These are phyloP conservation scores for Aechmea fasciata DNA, from an alignment of 176 grass and related monocot species.

Conservation along the genomic window DNA sequence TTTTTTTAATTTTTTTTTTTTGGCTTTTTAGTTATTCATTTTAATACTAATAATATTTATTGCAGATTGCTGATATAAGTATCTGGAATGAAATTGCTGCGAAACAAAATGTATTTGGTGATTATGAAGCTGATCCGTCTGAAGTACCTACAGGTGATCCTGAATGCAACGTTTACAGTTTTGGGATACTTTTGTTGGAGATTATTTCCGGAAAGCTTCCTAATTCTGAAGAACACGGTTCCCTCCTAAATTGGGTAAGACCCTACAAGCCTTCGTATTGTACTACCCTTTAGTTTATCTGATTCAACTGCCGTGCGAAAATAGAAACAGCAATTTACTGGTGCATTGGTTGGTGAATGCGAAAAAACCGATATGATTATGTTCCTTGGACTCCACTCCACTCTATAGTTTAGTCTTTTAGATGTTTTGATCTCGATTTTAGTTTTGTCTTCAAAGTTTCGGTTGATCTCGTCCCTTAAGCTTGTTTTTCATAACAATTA, in stretches of 20 bases:
- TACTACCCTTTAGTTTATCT: not conserved
- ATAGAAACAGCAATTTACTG: too few species aligned
- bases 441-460: too few species aligned
- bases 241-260: slow-evolving; percentile 58
- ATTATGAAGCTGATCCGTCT: slow-evolving; percentile 32
- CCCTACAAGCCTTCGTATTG: not conserved
- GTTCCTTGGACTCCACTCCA: too few species aligned
- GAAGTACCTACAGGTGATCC: slow-evolving; percentile 34
- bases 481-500: too few species aligned
- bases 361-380: too few species aligned
- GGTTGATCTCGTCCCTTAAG: too few species aligned
- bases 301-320: not conserved
- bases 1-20: slow-evolving; percentile 1
- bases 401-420: too few species aligned
- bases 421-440: too few species aligned
- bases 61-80: slow-evolving; percentile 66
- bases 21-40: not conserved
- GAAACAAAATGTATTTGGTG: slow-evolving; percentile 42
- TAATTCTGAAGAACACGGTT: slow-evolving; percentile 34
- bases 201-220: slow-evolving; percentile 63
- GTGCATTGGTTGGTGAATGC: too few species aligned
- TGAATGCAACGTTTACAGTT: slow-evolving; percentile 49
- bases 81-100: slow-evolving; percentile 53
- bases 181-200: slow-evolving; percentile 62
- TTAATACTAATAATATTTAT: slow-evolving; percentile 4